phyloP scores from a whole-genome alignment of 2,329 filamentous ascomycete species.

The Zymoseptoria passerinii region DNA sequence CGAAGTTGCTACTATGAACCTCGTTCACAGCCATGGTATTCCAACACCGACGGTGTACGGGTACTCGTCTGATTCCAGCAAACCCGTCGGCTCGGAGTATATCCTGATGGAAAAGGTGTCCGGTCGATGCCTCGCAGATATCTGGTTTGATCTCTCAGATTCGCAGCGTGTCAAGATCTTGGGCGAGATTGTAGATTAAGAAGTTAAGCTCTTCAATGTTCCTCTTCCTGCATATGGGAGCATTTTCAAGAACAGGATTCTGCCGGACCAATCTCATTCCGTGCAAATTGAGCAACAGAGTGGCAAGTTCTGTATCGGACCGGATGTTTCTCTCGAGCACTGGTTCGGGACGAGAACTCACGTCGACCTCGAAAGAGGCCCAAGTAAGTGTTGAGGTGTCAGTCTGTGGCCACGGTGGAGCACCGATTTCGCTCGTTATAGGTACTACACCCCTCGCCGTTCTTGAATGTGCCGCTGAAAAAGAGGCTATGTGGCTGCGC shows the following conservation, averaged over 20 bases:
- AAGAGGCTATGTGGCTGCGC: slow-evolving; percentile 26
- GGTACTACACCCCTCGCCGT: slow-evolving; percentile 12
- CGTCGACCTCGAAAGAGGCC: slow-evolving; percentile 22
- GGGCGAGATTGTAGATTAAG: slow-evolving; percentile 22
- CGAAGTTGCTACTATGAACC: slow-evolving; percentile 25
- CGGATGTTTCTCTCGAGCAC: slow-evolving; percentile 23
- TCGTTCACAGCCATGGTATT: slow-evolving; percentile 13
- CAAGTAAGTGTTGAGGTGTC: slow-evolving; percentile 21
- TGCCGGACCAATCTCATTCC: slow-evolving; percentile 8
- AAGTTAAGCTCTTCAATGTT: slow-evolving; percentile 24
- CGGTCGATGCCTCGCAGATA: slow-evolving; percentile 14
- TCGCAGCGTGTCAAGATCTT: slow-evolving; percentile 17
- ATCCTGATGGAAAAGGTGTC: slow-evolving; percentile 20
- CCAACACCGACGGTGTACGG: slow-evolving; percentile 16
- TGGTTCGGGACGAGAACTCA: slow-evolving; percentile 26
- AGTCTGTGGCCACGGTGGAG: neutral
- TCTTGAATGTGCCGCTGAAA: slow-evolving; percentile 24
- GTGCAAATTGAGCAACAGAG: slow-evolving; percentile 1
- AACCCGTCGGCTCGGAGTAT: slow-evolving; percentile 18
- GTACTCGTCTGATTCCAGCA: slow-evolving; percentile 10
- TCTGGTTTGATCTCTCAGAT: slow-evolving; percentile 19
- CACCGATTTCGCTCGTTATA: neutral
- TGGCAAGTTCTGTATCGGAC: slow-evolving; percentile 27
- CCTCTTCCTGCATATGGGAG: slow-evolving; percentile 26
- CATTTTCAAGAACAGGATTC: slow-evolving; percentile 26